Evolutionary conservation across 1,284 basidiomycete genomes (phyloP).

Genomic region (Microstroma glucosiphilum): DNA sequence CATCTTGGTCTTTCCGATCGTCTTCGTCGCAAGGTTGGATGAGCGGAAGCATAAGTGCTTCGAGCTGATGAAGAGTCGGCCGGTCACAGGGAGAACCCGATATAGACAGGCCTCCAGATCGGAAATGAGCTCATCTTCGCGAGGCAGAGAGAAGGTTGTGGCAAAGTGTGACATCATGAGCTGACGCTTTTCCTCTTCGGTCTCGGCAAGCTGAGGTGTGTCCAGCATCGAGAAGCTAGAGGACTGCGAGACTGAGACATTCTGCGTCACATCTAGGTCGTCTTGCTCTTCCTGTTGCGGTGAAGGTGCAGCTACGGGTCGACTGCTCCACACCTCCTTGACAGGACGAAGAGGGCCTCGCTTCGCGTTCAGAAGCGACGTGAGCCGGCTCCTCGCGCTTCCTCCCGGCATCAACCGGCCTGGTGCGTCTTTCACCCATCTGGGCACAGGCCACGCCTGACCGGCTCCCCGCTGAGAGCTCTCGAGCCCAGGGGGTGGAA

Average conservation of each 20-base stretch:
- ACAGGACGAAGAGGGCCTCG: background rate
- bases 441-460: background rate
- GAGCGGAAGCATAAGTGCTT: slow-evolving; percentile 42
- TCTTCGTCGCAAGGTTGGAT: slow-evolving; percentile 30
- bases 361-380: background rate
- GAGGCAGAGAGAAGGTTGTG: slow-evolving; percentile 25
- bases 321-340: slow-evolving; percentile 15
- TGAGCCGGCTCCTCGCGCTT: background rate
- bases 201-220: slow-evolving; percentile 11
- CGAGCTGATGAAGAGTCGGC: slow-evolving; percentile 34
- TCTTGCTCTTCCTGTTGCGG: background rate
- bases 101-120: slow-evolving; percentile 33
- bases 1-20: slow-evolving; percentile 62
- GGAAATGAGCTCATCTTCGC: slow-evolving; percentile 25
- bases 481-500: background rate
- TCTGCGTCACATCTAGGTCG: background rate
- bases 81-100: slow-evolving; percentile 34
- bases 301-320: slow-evolving; percentile 8
- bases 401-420: background rate
- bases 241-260: slow-evolving; percentile 12
- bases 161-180: slow-evolving; percentile 19
- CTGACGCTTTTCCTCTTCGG: slow-evolving; percentile 13
- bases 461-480: background rate
- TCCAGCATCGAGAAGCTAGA: slow-evolving; percentile 27
- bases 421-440: background rate